These are phyloP conservation scores for Solanum raphanifolium DNA, from an alignment of 257 asterid species.

Conservation along the genomic window DNA sequence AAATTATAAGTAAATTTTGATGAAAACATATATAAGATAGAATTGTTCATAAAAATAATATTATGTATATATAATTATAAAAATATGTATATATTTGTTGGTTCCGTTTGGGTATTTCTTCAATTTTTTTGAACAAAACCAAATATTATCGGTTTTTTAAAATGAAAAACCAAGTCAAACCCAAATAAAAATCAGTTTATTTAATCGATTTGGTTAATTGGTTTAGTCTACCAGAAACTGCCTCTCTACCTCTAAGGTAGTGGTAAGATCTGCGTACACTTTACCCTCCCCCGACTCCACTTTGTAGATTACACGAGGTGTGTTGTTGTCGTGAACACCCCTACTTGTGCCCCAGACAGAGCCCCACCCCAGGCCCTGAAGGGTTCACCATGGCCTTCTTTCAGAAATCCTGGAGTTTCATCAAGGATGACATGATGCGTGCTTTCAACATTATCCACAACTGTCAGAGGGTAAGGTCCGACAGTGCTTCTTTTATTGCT, in stretches of 20 bases:
- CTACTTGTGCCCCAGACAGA: neutral
- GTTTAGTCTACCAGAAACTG: neutral
- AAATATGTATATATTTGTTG: neutral
- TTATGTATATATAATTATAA: too few species aligned
- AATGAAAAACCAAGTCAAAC: neutral
- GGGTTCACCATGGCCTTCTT: neutral
- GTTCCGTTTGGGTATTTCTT: neutral
- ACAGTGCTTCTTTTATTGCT: neutral
- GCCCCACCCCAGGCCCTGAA: neutral
- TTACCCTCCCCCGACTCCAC: neutral
- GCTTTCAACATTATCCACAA: neutral
- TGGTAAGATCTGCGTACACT: neutral
- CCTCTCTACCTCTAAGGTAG: neutral
- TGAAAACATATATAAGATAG: neutral
- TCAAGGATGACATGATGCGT: neutral
- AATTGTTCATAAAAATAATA: too few species aligned
- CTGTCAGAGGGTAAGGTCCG: neutral
- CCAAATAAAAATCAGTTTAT: neutral
- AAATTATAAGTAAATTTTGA: neutral
- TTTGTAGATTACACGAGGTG: neutral
- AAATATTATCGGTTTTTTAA: too few species aligned
- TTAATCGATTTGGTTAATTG: neutral
- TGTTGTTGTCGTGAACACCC: neutral
- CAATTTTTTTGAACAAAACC: too few species aligned
- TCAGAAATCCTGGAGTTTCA: neutral